Evolutionary conservation across 2,329 filamentous ascomycete genomes (phyloP), one percentile per base, ranked within the genome.

Genomic region (Claviceps africana): DNA sequence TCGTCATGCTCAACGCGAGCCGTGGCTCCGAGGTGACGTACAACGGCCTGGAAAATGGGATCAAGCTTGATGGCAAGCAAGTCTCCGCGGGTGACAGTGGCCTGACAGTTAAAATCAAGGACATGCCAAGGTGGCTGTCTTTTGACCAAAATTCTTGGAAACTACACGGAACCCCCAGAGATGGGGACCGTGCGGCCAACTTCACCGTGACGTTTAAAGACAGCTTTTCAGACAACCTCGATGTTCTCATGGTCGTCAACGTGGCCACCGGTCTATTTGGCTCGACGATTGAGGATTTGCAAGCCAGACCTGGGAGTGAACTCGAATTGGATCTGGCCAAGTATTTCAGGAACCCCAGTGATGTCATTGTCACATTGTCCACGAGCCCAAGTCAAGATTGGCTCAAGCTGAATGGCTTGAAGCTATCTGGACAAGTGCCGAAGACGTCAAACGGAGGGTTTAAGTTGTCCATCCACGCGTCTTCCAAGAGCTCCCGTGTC

Each of bases 61-160:
- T 89, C 44, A 73, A 71, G 44, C 62, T 88, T 11, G 83, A 88
- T 62, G 76, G 75, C 6, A 64, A 72, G 40, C 62, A 70, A 1
- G 67, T 82, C 2, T 64, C 65, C 4, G 63, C 71, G 3, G 67
- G 68, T 0, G 74, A 82, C 31, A 67, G 68, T 0, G 74, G 81
- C 31, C 59, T 90, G 33, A 71, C 72, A 1, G 72, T 81, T 6
- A 71, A 73, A 1, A 72, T 68, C 0, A 56, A 76, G 1, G 67
- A 75, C 28, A 63, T 81, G 13, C 87, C 88, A 0, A 61, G 69
- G 3, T 95, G 89, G 89, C 65, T 94, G 28, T 69, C 70, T 0
- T 77, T 93, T 51, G 74, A 93, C 59, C 68, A 74, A 2, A 59
- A 68, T 9, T 82, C 80, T 0, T 76, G 88, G 62, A 69, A 68